A percentile compares a stretch with the other conserved stretches of the same genome.
Conservation (phyloP, 345 rosid genomes). For the Acer saccharum region DNA sequence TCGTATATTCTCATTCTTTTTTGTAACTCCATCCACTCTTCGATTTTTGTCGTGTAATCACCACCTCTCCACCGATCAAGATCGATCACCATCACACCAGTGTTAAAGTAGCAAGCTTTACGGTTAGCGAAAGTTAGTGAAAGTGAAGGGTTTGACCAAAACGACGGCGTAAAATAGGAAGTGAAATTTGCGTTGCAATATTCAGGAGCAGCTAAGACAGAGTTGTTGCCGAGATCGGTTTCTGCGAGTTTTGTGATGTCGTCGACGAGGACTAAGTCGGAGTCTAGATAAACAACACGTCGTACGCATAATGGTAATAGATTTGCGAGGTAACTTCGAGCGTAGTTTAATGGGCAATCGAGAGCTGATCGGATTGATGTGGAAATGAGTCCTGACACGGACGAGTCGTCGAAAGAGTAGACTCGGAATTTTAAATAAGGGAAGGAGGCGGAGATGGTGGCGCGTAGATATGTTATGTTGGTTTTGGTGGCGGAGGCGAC, state of each 20-base stretch:
- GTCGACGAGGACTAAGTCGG: constrained; percentile 87
- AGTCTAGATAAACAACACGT: constrained; percentile 86
- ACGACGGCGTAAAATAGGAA: constrained; percentile 64
- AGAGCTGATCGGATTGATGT: constrained; percentile 90
- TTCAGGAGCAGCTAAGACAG: constrained; percentile 89
- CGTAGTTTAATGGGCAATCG: constrained; percentile 89
- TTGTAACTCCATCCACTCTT: constrained; percentile 91
- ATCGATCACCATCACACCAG: constrained; percentile 94
- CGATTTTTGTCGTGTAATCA: constrained; percentile 66
- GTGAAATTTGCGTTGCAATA: constrained; percentile 95
- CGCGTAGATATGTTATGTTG: constrained; percentile 48
- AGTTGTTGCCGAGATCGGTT: constrained; percentile 53
- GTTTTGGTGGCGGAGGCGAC: constrained; percentile 67
- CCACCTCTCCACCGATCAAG: constrained; percentile 80
- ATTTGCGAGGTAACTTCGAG: constrained; percentile 78
- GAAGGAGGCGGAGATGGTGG: constrained; percentile 75
- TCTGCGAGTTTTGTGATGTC: constrained; percentile 77
- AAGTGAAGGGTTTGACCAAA: constrained; percentile 75
- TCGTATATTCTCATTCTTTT: constrained; percentile 72
- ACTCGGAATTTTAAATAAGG: constrained; percentile 78
- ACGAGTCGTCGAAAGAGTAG: constrained; percentile 61
- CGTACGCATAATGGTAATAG: constrained; percentile 75
- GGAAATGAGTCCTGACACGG: constrained; percentile 73
- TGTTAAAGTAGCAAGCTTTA: constrained; percentile 73
- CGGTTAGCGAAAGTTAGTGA: constrained; percentile 64